Percentiles rank a stretch among this genome's conserved stretches.
phyloP scores from a whole-genome alignment of 1,284 basidiomycete genomes.

The Heterobasidion annosum region DNA sequence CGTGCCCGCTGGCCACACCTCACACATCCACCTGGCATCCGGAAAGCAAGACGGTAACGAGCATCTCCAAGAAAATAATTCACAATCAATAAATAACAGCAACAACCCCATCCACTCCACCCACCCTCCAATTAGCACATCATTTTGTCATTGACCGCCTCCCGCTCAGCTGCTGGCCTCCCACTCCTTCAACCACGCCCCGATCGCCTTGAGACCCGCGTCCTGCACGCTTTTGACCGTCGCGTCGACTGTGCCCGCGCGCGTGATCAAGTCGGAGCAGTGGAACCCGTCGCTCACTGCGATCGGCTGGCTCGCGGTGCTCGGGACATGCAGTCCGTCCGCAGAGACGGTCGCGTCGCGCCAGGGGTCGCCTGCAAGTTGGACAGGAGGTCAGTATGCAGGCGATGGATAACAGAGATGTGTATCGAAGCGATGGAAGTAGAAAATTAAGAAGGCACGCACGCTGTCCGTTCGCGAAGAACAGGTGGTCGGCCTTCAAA shows the following conservation, averaged over 20 bases:
- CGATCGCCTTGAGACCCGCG: constrained; percentile 32
- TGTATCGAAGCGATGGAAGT: neutral
- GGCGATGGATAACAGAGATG: neutral
- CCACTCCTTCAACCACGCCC: constrained; percentile 41
- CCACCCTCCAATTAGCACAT: too few species aligned
- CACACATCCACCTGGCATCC: too few species aligned
- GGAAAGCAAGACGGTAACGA: too few species aligned
- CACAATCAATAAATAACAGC: too few species aligned
- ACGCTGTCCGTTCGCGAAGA: constrained; percentile 65
- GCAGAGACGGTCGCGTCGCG: constrained; percentile 60
- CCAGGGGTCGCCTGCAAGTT: constrained; percentile 60
- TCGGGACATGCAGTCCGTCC: constrained; percentile 27
- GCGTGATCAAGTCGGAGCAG: constrained; percentile 45
- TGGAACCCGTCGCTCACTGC: constrained; percentile 56
- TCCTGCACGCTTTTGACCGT: constrained; percentile 47
- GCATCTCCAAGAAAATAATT: too few species aligned
- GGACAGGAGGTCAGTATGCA: neutral
- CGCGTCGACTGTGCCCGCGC: constrained; percentile 33
- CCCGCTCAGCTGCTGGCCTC: constrained; percentile 4
- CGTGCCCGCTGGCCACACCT: too few species aligned
- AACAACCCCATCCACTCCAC: too few species aligned
- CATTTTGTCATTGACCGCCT: too few species aligned
- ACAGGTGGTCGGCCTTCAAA: constrained; percentile 43
- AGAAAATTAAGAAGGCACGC: constrained; percentile 16
- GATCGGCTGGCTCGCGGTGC: constrained; percentile 46